Evolutionary conservation across 2,329 filamentous ascomycete species (phyloP), one percentile per base, ranked within the genome.

Genomic region (Hypoxylon sp.): DNA sequence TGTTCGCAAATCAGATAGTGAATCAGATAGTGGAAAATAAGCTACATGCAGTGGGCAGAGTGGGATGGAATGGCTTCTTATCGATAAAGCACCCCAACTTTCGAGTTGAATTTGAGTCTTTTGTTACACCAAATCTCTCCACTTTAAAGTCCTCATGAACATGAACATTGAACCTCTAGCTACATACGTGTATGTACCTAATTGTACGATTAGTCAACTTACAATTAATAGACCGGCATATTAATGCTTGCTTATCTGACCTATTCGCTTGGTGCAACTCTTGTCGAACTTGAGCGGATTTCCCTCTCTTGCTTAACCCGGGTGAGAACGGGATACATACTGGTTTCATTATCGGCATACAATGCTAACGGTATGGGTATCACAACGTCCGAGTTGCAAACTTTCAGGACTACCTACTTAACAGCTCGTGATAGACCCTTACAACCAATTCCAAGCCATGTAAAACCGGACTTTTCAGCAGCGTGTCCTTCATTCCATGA

Each of bases 1-100:
- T 75, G 74, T 46, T 42, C 11, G 3, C 17, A 37, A 29, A 6
- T 24, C n/a, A 31, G 44, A 17, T 13, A 33, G 39, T 33, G 54
- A 29, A 6, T 24, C n/a, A 31, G 44, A 17, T 13, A 33, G 39
- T 33, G 54, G 13, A 37, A 42, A 37, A 44, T 17, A 37, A 17
- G 51, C 19, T 54, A 47, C 13, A 26, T 26, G 5, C 29, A 6
- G 29, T 31, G 29, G 5, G 29, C 29, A 31, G 29, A 24, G 52
- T 60, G 51, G 39, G 37, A 53, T 29, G 51, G 39, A 26, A 53
- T 29, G 13, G 19, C 50, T 52, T 61, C 50, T 52, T 61, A 66
- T 66, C 63, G 62, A 59, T 64, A 59, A 42, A 6, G 8, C 26
- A 10, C 24, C 24, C 26, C 3, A 42, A 10, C 3, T 37, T 24